phyloP scores from a whole-genome alignment of 495 filamentous ascomycete species.

The Platismatia glauca region DNA sequence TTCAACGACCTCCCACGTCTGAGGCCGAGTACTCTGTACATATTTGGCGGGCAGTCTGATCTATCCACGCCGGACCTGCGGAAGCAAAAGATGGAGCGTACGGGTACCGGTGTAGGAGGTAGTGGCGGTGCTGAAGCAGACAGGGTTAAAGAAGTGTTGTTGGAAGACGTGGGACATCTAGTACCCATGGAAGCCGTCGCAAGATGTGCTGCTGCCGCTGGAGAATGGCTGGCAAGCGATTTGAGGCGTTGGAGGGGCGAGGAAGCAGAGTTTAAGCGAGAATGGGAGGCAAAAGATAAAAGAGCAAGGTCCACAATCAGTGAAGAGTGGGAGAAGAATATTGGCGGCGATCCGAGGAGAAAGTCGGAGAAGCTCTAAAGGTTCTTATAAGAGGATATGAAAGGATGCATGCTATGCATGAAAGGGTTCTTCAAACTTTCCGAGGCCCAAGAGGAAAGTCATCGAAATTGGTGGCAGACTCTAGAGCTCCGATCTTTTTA shows the following conservation, averaged over 20 bases:
- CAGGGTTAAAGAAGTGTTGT: slow-evolving; percentile 56
- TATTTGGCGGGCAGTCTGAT: slow-evolving; percentile 61
- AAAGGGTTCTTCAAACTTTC: background rate
- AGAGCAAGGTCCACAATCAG: slow-evolving; percentile 51
- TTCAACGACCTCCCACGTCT: slow-evolving; percentile 58
- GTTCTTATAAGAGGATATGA: background rate
- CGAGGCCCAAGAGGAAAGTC: background rate
- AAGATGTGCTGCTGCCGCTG: slow-evolving; percentile 54
- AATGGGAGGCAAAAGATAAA: slow-evolving; percentile 41
- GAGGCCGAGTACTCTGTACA: slow-evolving; percentile 71
- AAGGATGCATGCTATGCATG: background rate
- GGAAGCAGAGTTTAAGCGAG: slow-evolving; percentile 49
- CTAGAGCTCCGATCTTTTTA: background rate
- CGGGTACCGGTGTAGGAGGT: slow-evolving; percentile 41
- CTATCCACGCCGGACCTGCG: slow-evolving; percentile 48
- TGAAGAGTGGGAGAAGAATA: slow-evolving; percentile 44
- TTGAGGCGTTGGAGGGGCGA: slow-evolving; percentile 54
- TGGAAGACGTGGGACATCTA: slow-evolving; percentile 67
- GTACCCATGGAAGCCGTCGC: slow-evolving; percentile 71
- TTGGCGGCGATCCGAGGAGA: slow-evolving; percentile 32
- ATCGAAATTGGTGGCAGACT: background rate
- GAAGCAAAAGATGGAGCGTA: slow-evolving; percentile 37
- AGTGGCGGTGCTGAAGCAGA: slow-evolving; percentile 48
- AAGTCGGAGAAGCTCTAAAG: slow-evolving; percentile 26
- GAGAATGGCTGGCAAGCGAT: slow-evolving; percentile 54